Percentiles rank a stretch among this genome's conserved stretches.
These are phyloP conservation scores for Solanum corneliomulleri DNA, from an alignment of 257 asterid species.

Conservation along the genomic window DNA sequence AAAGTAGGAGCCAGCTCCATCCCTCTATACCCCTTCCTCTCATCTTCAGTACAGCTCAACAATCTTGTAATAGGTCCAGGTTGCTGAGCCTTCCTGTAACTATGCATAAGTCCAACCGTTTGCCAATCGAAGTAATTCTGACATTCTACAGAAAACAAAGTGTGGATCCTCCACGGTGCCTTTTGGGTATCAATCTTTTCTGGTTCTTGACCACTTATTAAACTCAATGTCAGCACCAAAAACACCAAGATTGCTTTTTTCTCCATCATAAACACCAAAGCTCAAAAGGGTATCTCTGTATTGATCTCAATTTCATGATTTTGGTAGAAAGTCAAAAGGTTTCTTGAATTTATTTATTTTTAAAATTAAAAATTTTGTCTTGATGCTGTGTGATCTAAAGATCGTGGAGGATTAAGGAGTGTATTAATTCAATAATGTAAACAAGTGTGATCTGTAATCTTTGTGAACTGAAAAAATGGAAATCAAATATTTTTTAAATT, in stretches of 20 bases:
- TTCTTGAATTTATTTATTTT: background rate
- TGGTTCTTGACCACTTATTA: constrained; percentile 16
- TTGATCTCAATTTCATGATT: constrained; percentile 3
- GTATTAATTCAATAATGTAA: background rate
- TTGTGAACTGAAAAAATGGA: background rate
- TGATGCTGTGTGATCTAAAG: background rate
- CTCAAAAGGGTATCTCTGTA: constrained; percentile 7
- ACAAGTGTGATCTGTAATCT: background rate
- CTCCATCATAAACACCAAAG: constrained; percentile 16
- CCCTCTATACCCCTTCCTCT: constrained; percentile 56
- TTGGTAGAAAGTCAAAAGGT: background rate
- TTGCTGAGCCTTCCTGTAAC: constrained; percentile 65
- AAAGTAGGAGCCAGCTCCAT: constrained; percentile 95
- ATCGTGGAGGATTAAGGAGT: background rate
- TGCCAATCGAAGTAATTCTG: constrained; percentile 98
- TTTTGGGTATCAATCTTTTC: constrained; percentile 14
- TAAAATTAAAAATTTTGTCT: background rate
- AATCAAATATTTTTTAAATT: background rate
- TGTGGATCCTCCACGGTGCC: constrained; percentile 79
- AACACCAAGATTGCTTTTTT: constrained; percentile 8
- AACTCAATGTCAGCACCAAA: constrained; percentile 14
- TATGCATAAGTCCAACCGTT: constrained; percentile 91
- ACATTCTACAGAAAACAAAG: constrained; percentile 91
- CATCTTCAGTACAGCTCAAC: constrained; percentile 77
- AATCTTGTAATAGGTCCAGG: constrained; percentile 93